phyloP scores from a whole-genome alignment of 495 filamentous ascomycete genomes.

The Opeltia flavorubescens region DNA sequence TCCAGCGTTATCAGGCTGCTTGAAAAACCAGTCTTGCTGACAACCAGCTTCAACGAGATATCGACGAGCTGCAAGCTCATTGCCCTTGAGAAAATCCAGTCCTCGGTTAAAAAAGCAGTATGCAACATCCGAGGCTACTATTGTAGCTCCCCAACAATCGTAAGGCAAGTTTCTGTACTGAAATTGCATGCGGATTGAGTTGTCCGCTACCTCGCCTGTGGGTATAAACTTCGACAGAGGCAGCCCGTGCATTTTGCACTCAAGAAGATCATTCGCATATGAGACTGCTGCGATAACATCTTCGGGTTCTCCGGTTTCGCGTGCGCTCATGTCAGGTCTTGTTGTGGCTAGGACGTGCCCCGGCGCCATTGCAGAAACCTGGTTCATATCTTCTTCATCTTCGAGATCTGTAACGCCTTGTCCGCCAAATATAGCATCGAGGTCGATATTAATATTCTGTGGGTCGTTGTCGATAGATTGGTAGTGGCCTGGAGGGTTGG shows the following conservation, averaged over 20 bases:
- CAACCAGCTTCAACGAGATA: neutral
- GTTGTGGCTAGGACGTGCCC: too few species aligned
- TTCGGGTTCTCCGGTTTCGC: neutral
- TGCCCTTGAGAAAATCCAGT: neutral
- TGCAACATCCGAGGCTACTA: neutral
- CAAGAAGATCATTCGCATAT: neutral
- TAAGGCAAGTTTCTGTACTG: neutral
- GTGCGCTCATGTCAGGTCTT: too few species aligned
- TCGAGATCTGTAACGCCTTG: conserved; percentile 4
- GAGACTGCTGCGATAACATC: neutral
- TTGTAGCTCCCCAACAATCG: neutral
- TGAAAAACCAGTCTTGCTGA: neutral
- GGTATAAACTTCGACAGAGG: neutral
- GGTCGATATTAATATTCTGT: neutral
- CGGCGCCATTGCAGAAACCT: neutral
- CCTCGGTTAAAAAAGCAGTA: neutral
- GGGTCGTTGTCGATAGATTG: neutral
- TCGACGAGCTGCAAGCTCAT: neutral
- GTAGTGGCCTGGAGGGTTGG: neutral
- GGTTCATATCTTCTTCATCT: neutral
- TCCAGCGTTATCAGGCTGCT: neutral
- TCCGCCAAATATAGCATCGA: conserved; percentile 1
- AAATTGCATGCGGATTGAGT: neutral
- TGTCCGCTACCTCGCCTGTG: neutral
- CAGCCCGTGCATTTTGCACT: neutral